These are phyloP conservation scores for Cadophora sp. DNA, from an alignment of 2,329 filamentous ascomycete genomes.

Conservation along the genomic window DNA sequence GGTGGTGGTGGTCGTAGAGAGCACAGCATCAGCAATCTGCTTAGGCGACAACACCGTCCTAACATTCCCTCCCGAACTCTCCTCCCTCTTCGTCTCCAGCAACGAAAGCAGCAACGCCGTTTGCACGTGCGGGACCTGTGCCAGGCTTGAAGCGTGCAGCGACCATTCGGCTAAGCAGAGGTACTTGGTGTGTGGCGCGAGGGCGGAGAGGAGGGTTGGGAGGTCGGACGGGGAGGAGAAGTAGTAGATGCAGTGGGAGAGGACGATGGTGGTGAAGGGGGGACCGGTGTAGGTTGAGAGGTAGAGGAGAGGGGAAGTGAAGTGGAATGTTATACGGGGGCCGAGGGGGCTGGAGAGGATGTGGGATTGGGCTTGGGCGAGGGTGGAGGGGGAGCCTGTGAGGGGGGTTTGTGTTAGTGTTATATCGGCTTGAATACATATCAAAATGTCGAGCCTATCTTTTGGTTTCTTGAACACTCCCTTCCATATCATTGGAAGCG, in stretches of 20 bases:
- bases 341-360: slow-evolving; percentile 51
- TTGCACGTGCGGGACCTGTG: slow-evolving; percentile 56
- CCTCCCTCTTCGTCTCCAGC: slow-evolving; percentile 51
- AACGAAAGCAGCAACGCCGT: slow-evolving; percentile 54
- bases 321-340: slow-evolving; percentile 51
- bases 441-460: too few species aligned
- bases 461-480: too few species aligned
- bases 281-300: slow-evolving; percentile 38
- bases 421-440: too few species aligned
- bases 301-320: slow-evolving; percentile 47
- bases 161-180: slow-evolving; percentile 56
- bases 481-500: too few species aligned
- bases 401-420: too few species aligned
- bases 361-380: slow-evolving; percentile 55
- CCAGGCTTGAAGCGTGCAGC: slow-evolving; percentile 47
- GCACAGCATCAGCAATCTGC: slow-evolving; percentile 46
- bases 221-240: slow-evolving; percentile 51
- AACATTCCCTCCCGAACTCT: slow-evolving; percentile 51
- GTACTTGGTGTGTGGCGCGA: slow-evolving; percentile 44
- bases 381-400: slow-evolving; percentile 53
- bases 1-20: not conserved
- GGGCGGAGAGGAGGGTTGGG: slow-evolving; percentile 45
- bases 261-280: slow-evolving; percentile 53
- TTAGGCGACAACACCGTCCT: slow-evolving; percentile 52
- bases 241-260: slow-evolving; percentile 61